Base-by-base conservation (phyloP, 1,139 yeast species). In the Scheffersomyces illinoinensis region DNA sequence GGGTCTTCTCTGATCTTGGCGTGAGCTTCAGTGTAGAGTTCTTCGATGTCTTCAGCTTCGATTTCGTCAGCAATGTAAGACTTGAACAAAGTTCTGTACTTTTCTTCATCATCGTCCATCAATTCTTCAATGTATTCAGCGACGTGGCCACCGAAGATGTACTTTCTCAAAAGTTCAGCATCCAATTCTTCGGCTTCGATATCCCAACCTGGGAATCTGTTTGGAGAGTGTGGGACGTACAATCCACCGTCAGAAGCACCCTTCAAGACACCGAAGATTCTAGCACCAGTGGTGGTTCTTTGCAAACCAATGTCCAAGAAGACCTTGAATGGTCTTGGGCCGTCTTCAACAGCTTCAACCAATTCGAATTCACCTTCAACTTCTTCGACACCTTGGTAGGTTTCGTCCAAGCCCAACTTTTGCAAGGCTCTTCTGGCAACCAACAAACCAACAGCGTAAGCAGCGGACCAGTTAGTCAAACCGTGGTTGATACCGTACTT, bases 181-280 rank as follows among this genome's bases (percentile, higher is more conserved):
- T 95, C 99, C 77, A 96, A 89, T 85, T 95, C 99, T 86, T 93
- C 97, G 74, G 90, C 79, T 87, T 95, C 99, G 76, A 93, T 91
- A 85, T 95, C 99, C 96, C 95, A 95, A 86, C 99, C 99, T 84
- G 99, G 99, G 97, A 93, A 95, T 90, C 99, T 93, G 89, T 93
- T 93, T 78, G 97, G 91, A 73, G 97, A 92, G 93, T 95, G 99
- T 72, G 99, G 99, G 79, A 95, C 87, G 93, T 91, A 92, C 77
- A 95, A 87, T 76, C 99, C 99, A 91, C 99, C 99, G 82, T 95
- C 99, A 67, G 98, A 93, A 78, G 99, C 99, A 91, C 99, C 99
- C 90, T 95, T 95, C 80, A 96, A 87, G 78, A 93, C 98, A 91
- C 98, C 99, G 76, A 95, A 95, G 81, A 95, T 88, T 85, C 97